phyloP scores from a whole-genome alignment of 208 protist species.

The Trypanosomatidae sp. region DNA sequence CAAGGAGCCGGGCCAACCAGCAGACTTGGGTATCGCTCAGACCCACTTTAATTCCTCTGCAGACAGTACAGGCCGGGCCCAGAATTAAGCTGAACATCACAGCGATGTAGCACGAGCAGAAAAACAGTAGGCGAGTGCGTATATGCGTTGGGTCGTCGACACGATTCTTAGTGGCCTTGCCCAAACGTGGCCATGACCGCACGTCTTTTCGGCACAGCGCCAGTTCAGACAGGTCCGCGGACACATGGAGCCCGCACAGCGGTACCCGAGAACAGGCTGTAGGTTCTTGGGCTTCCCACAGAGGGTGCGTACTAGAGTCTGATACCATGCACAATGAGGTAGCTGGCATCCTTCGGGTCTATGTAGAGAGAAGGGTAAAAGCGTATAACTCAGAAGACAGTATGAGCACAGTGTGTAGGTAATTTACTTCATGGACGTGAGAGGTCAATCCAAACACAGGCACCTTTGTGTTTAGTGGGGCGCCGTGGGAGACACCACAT shows the following conservation, averaged over 20 bases:
- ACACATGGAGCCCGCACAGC: not conserved
- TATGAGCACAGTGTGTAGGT: not conserved
- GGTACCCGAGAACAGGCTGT: not conserved
- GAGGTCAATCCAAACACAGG: not conserved
- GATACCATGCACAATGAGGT: not conserved
- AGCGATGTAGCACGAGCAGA: not conserved
- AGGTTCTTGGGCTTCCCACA: not conserved
- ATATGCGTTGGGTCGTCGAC: not conserved
- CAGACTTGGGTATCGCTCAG: not conserved
- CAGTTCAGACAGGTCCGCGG: not conserved
- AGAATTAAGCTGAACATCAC: not conserved
- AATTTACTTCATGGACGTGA: not conserved
- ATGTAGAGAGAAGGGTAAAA: not conserved
- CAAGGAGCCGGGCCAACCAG: not conserved
- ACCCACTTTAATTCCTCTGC: not conserved
- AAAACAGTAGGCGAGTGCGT: not conserved
- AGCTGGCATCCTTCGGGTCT: not conserved
- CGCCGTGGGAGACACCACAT: conserved; percentile 14
- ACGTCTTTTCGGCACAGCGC: not conserved
- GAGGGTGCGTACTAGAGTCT: not conserved
- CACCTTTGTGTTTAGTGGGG: not conserved
- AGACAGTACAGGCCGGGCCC: not conserved
- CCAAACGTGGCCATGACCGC: not conserved
- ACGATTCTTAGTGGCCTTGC: not conserved
- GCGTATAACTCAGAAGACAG: not conserved